A percentile compares a stretch with the other conserved stretches of the same genome.
Evolutionary conservation across 345 rosid species (phyloP).

Genomic region (rapeseed (Brassica napus)): DNA sequence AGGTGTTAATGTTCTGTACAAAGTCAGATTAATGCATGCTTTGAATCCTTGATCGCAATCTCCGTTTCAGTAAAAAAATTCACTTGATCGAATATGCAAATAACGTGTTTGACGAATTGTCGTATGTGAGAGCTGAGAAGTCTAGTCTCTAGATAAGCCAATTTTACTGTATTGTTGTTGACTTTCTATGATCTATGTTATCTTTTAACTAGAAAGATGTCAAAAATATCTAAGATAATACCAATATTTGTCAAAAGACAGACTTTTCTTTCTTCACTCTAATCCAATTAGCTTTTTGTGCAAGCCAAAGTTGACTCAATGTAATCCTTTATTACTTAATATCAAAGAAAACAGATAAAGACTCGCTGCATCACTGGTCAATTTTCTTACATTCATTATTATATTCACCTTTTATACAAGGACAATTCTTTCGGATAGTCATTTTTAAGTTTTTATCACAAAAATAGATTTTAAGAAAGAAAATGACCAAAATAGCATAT

Average conservation of each 20-base stretch:
- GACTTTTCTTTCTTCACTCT: slow-evolving; percentile 16
- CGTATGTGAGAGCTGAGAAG: background rate
- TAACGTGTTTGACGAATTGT: background rate
- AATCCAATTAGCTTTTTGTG: slow-evolving; percentile 9
- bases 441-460: too few relatives aligned
- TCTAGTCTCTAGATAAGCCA: background rate
- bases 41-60: background rate
- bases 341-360: slow-evolving; percentile 14
- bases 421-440: too few relatives aligned
- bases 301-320: slow-evolving; percentile 19
- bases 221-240: background rate
- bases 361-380: background rate
- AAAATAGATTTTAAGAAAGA: too few relatives aligned
- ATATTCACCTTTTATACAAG: background rate
- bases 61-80: background rate
- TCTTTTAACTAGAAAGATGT: background rate
- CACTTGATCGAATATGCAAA: background rate
- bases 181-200: background rate
- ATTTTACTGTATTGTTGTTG: background rate
- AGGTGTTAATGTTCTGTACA: background rate
- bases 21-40: background rate
- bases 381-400: background rate
- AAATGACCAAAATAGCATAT: too few relatives aligned
- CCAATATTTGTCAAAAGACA: background rate
- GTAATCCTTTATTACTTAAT: slow-evolving; percentile 12